Conservation (phyloP, 2,329 filamentous ascomycete species). For the Neonectria coccinea region DNA sequence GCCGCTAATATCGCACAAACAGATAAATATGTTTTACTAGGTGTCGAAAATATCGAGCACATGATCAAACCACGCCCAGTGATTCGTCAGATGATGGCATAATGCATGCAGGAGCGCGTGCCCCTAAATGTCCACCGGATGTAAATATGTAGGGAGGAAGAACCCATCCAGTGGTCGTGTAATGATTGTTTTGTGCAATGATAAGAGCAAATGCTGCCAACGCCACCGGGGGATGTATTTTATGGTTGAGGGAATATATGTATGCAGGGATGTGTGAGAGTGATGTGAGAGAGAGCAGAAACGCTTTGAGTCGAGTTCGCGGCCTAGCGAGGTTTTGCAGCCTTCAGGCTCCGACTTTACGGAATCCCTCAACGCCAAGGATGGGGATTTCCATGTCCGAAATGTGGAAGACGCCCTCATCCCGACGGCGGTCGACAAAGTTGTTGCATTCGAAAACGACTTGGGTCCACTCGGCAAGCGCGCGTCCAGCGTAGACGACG, state of each 20-base stretch:
- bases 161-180: slow-evolving; percentile 31
- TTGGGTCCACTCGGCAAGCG: slow-evolving; percentile 82
- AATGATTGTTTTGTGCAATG: slow-evolving; percentile 28
- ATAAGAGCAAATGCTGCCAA: slow-evolving; percentile 35
- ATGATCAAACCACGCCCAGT: slow-evolving; percentile 31
- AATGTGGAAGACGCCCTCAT: slow-evolving; percentile 76
- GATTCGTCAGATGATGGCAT: slow-evolving; percentile 30
- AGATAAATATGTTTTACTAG: slow-evolving; percentile 26
- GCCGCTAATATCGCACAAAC: slow-evolving; percentile 29
- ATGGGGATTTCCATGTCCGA: slow-evolving; percentile 71
- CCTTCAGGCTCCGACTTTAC: slow-evolving; percentile 49
- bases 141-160: slow-evolving; percentile 26
- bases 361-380: slow-evolving; percentile 57
- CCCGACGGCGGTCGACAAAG: slow-evolving; percentile 80
- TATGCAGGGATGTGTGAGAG: slow-evolving; percentile 15
- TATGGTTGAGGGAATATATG: slow-evolving; percentile 15
- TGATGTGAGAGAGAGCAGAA: neutral
- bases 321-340: slow-evolving; percentile 5
- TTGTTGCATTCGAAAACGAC: slow-evolving; percentile 84
- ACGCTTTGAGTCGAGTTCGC: neutral
- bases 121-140: slow-evolving; percentile 22
- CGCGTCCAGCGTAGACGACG: slow-evolving; percentile 74
- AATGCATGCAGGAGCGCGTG: slow-evolving; percentile 16
- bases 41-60: slow-evolving; percentile 34
- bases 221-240: slow-evolving; percentile 21